Conservation (phyloP, 2,329 filamentous ascomycete genomes). For the Arthrobotrys sphaeroides region DNA sequence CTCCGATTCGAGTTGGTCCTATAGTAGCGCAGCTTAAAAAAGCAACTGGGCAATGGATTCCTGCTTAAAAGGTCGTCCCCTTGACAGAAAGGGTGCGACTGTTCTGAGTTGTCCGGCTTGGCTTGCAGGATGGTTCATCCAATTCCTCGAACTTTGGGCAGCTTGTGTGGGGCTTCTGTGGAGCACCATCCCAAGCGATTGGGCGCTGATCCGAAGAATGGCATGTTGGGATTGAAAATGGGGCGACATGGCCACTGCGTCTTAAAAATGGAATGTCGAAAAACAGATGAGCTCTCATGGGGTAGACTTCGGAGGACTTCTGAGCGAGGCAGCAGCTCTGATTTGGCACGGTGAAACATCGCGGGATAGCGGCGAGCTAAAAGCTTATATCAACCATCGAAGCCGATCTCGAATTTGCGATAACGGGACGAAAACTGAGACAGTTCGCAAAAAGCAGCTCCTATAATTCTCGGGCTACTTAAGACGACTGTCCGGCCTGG, state of each 20-base stretch:
- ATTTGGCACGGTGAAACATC: slow-evolving; percentile 43
- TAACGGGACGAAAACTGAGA: background rate
- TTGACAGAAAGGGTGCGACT: slow-evolving; percentile 42
- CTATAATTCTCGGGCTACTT: background rate
- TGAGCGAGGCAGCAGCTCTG: slow-evolving; percentile 15
- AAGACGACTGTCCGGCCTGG: background rate
- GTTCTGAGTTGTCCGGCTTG: slow-evolving; percentile 54
- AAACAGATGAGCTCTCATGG: slow-evolving; percentile 52
- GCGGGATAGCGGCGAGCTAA: slow-evolving; percentile 28
- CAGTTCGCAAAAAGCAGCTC: background rate
- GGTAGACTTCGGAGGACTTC: slow-evolving; percentile 29
- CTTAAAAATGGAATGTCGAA: slow-evolving; percentile 37
- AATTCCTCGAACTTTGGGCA: slow-evolving; percentile 38
- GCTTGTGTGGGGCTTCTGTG: slow-evolving; percentile 36
- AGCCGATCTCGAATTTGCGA: background rate
- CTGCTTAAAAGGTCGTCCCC: slow-evolving; percentile 19
- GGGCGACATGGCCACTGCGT: slow-evolving; percentile 22
- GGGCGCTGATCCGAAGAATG: slow-evolving; percentile 37
- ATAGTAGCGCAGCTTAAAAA: slow-evolving; percentile 43
- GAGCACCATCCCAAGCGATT: slow-evolving; percentile 49
- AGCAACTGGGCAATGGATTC: slow-evolving; percentile 42
- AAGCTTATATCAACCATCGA: slow-evolving; percentile 45
- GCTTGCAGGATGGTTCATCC: slow-evolving; percentile 38
- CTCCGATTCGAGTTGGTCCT: slow-evolving; percentile 47
- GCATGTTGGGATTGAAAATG: slow-evolving; percentile 43